Evolutionary conservation across 23 red algal species (phyloP), one percentile per base, ranked within the genome.

Genomic region (Chondrus crispus): DNA sequence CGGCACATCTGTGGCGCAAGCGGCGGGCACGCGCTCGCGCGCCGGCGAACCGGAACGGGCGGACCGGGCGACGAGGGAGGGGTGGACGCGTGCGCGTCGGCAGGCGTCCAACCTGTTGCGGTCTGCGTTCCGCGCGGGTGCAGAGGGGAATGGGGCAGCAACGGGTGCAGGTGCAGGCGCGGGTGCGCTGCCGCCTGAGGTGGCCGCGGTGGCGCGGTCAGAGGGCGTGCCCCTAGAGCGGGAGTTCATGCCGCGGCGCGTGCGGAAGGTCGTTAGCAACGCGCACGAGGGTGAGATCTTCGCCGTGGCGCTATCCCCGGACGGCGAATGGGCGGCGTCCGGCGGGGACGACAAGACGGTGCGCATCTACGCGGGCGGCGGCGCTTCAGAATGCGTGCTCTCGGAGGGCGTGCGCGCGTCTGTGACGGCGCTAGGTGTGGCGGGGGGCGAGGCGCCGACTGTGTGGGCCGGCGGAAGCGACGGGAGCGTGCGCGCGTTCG

Each of bases 291-390:
- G 88, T 13, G 88, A 91, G 46, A 71, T 91, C 22, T 91, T 49
- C 46, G 88, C 88, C 24, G 18, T 91, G 35, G 88, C 54, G 18
- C 48, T 75, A 44, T 82, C 19, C 50, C 38, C 68, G 35, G 88
- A 91, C 69, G 88, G 88, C 5, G 53, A 38, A 16, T 82, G 74
- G 74, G 54, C 73, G 36, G 88, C 88, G 26, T 91, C 88, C 26
- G 88, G 88, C 9, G 88, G 88, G 19, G 88, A 91, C 72, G 88
- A 91, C 44, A 91, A 57, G 30, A 44, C 49, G 2, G 62, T 91
- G 0, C 26, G 64, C 35, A 40, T 91, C 14, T 91, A 82, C 74
- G 74, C 81, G 49, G 63, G 57, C 50, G 40, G n/a, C 42, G 88
- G 76, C 44, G 57, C 24, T n/a, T n/a, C n/a, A n/a, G n/a, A n/a